Base-by-base conservation (phyloP, 139 green algal species). In the Mesostigma viride region DNA sequence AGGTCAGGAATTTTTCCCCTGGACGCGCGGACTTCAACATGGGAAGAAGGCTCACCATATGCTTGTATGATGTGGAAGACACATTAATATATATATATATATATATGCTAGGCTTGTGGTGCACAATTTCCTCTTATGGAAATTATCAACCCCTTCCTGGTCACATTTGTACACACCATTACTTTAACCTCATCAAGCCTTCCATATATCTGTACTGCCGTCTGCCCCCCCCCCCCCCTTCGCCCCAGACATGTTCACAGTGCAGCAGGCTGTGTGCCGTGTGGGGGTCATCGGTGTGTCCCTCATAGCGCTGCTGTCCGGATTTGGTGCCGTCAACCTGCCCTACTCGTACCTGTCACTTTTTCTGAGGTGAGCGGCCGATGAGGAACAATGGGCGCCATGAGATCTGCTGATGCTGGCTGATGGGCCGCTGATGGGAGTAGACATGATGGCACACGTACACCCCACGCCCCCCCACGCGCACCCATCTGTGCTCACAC, bases 231-330 rank as follows among this genome's bases (percentile, higher is more conserved):
- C 11, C 8, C 40, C 8, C 14, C 11, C 40, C 40, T 24, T 24
- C 14, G 8, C 8, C 14, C 11, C 70, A 76, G 70, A 64, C 31
- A 60, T 76, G 28, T 74, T 77, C 66, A 77, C 72, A 31, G 31
- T 75, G 47, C 53, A 74, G 67, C 75, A 91, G 80, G 79, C 82
- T 20, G 80, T 96, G 31, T 87, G 82, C 58, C 79, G 91, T 0
- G 79, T 96, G 60, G 90, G 91, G 1, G 85, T 94, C 47, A 60
- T 97, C 34, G 91, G 91, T 36, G 89, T 92, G 1, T 86, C 85
- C 69, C 79, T 96, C 28, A 92, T 97, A 32, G 90, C 87, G 0
- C 79, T 96, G 3, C 83, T 97, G 45, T 92, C 85, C 0, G 91
- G 91, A 27, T 97, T 91, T 64, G 90, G 86, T 17, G 78, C 87